Evolutionary conservation across 495 filamentous ascomycete genomes (phyloP).

Genomic region (Aspergillus incahuasiensis): DNA sequence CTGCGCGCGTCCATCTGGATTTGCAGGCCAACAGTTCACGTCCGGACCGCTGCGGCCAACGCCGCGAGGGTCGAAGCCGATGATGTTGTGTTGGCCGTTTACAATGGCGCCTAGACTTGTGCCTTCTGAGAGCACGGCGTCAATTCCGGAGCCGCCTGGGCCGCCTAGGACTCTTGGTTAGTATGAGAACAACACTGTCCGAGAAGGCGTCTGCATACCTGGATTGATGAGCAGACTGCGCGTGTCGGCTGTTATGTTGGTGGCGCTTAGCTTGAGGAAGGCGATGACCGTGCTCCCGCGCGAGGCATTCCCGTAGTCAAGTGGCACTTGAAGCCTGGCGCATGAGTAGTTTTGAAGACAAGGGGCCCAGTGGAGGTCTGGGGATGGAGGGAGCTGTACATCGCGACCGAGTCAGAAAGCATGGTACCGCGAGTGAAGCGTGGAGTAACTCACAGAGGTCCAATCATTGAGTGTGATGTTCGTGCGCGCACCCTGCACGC

Average conservation of each 20-base stretch:
- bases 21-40: constrained; percentile 32
- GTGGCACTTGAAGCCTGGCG: background rate
- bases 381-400: background rate
- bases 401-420: background rate
- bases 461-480: constrained; percentile 1
- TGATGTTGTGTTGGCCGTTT: constrained; percentile 35
- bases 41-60: constrained; percentile 35
- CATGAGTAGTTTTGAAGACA: constrained; percentile 2
- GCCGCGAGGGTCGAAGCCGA: constrained; percentile 49
- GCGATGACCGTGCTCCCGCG: constrained; percentile 19
- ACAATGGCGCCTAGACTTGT: background rate
- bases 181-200: too few relatives aligned
- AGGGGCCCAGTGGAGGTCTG: background rate
- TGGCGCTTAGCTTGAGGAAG: constrained; percentile 23
- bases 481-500: background rate
- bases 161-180: constrained; percentile 26
- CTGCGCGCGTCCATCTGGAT: constrained; percentile 17
- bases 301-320: constrained; percentile 18
- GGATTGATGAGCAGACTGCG: constrained; percentile 17
- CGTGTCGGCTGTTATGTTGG: constrained; percentile 12
- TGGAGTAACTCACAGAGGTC: background rate
- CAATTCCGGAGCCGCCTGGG: constrained; percentile 40
- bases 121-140: constrained; percentile 20
- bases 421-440: background rate
- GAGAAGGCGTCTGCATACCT: background rate